Conservation (phyloP, 2,329 filamentous ascomycete species). For the Talaromyces sp. region DNA sequence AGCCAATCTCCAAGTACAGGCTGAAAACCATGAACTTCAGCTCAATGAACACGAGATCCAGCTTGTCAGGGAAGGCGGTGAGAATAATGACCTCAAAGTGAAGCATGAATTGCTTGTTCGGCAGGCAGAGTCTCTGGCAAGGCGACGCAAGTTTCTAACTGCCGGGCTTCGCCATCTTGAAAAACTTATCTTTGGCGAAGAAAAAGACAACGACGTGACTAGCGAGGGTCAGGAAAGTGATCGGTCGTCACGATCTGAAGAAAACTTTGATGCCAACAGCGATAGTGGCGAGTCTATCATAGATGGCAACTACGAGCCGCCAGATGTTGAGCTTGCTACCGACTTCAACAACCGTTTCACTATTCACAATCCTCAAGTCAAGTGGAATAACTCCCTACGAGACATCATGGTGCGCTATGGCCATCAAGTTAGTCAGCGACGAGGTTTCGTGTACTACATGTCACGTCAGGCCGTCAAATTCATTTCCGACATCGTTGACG, state of each 20-base stretch:
- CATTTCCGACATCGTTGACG: conserved; percentile 94
- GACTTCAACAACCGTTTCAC: conserved; percentile 99
- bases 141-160: conserved; percentile 56
- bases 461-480: conserved; percentile 95
- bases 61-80: conserved; percentile 50
- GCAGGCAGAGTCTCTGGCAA: conserved; percentile 53
- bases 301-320: conserved; percentile 60
- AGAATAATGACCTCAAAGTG: conserved; percentile 38
- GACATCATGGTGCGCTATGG: conserved; percentile 97
- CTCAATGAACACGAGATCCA: conserved; percentile 71
- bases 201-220: conserved; percentile 18
- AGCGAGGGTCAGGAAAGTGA: conserved; percentile 5
- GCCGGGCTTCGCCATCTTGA: conserved; percentile 54
- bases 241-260: conserved; percentile 22
- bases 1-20: conserved; percentile 70
- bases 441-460: conserved; percentile 97
- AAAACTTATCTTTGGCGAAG: conserved; percentile 39
- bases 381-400: conserved; percentile 94
- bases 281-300: conserved; percentile 51
- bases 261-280: conserved; percentile 40
- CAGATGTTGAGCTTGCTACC: conserved; percentile 76
- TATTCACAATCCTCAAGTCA: conserved; percentile 93
- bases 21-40: conserved; percentile 65
- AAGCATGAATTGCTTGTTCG: conserved; percentile 48
- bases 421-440: conserved; percentile 91